Percentiles rank a stretch among this genome's conserved stretches.
Conservation (phyloP, 2,329 filamentous ascomycete genomes). For the Fusarium bactridioides region DNA sequence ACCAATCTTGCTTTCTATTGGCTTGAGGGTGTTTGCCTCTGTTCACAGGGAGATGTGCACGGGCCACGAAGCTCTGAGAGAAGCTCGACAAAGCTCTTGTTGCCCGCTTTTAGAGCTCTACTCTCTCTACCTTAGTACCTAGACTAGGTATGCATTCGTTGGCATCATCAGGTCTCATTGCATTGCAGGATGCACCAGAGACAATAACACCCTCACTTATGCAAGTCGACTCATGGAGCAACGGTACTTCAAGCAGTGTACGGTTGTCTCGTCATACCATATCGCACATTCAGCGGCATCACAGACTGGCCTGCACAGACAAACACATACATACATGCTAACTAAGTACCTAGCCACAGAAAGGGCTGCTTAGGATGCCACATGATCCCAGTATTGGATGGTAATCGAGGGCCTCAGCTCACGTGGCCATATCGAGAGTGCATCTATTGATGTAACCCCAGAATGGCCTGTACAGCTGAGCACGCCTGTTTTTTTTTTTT, state of each 20-base stretch:
- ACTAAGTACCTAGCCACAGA: not conserved
- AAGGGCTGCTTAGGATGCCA: not conserved
- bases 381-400: constrained; percentile 12
- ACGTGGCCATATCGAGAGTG: constrained; percentile 23
- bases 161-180: not conserved
- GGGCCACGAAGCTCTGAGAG: constrained; percentile 23
- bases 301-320: not conserved
- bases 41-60: constrained; percentile 40
- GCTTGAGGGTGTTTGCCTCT: not conserved
- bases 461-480: constrained; percentile 23
- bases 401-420: constrained; percentile 28
- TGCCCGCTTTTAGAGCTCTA: not conserved
- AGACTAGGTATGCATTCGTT: not conserved
- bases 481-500: not conserved
- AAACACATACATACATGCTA: not conserved
- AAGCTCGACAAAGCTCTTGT: not conserved
- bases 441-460: constrained; percentile 21
- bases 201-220: not conserved
- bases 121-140: not conserved
- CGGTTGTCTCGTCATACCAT: not conserved
- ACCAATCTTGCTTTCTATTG: not conserved
- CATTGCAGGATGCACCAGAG: not conserved
- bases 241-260: not conserved
- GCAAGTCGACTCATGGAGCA: not conserved
- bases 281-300: not conserved